Evolutionary conservation across 2,329 filamentous ascomycete species (phyloP).

Genomic region (Hypoxylon sp.): DNA sequence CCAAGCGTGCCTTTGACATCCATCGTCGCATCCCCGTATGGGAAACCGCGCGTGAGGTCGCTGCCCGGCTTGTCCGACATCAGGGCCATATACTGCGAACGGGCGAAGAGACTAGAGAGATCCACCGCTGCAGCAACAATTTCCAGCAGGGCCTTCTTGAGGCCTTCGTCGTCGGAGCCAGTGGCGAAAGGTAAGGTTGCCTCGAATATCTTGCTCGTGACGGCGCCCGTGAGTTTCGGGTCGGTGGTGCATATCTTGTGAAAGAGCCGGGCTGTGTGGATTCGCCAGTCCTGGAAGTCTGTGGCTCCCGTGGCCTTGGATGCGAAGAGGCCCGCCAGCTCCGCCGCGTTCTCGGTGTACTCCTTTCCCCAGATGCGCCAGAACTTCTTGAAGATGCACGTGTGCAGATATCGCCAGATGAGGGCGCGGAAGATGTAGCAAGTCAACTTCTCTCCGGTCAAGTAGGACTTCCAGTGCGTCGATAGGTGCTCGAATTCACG

Average conservation of each 20-base stretch:
- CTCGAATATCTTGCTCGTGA: slow-evolving; percentile 39
- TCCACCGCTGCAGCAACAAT: slow-evolving; percentile 44
- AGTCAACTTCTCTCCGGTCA: slow-evolving; percentile 37
- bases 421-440: slow-evolving; percentile 49
- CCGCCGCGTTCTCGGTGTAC: slow-evolving; percentile 32
- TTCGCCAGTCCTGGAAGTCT: slow-evolving; percentile 44
- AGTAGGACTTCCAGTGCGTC: slow-evolving; percentile 47
- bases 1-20: slow-evolving; percentile 42
- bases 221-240: slow-evolving; percentile 29
- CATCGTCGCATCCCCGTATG: slow-evolving; percentile 42
- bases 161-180: slow-evolving; percentile 16
- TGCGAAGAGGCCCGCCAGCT: slow-evolving; percentile 31
- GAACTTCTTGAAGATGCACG: slow-evolving; percentile 42
- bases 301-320: slow-evolving; percentile 23
- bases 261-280: slow-evolving; percentile 44
- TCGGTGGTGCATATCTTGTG: slow-evolving; percentile 40
- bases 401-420: slow-evolving; percentile 49
- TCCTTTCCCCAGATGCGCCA: slow-evolving; percentile 47
- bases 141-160: slow-evolving; percentile 33
- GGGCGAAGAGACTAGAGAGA: slow-evolving; percentile 41
- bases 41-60: slow-evolving; percentile 44
- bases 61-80: slow-evolving; percentile 48
- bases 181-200: slow-evolving; percentile 39
- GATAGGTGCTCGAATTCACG: slow-evolving; percentile 46
- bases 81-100: slow-evolving; percentile 40